These are phyloP conservation scores for Phytophthora sansomeana DNA, from an alignment of 352 stramenopile genomes.

Conservation along the genomic window DNA sequence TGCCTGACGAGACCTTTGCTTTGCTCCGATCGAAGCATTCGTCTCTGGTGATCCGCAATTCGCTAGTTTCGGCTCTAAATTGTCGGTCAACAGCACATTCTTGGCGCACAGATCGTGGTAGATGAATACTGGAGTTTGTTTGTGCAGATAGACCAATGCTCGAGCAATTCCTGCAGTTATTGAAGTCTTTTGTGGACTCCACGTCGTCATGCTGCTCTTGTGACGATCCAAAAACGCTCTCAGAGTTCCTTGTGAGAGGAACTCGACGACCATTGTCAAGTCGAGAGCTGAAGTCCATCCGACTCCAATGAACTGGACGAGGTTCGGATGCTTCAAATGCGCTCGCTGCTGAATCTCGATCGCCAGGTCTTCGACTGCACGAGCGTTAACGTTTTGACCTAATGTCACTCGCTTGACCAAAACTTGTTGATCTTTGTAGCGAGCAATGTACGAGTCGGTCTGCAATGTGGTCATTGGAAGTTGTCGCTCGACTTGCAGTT, in stretches of 20 bases:
- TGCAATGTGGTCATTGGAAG: conserved; percentile 36
- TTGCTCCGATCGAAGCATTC: conserved; percentile 6
- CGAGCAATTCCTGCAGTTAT: conserved; percentile 35
- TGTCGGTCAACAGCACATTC: conserved; percentile 31
- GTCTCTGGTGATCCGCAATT: conserved; percentile 27
- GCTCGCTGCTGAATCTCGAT: conserved; percentile 49
- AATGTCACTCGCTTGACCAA: conserved; percentile 22
- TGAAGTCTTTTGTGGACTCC: conserved; percentile 31
- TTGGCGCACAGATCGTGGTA: conserved; percentile 25
- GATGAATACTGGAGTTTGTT: conserved; percentile 17
- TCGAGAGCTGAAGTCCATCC: conserved; percentile 46
- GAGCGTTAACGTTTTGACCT: conserved; percentile 9
- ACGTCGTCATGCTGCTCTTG: conserved; percentile 5
- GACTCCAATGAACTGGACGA: conserved; percentile 66
- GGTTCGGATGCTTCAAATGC: conserved; percentile 54
- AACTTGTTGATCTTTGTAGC: conserved; percentile 24
- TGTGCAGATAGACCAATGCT: conserved; percentile 39
- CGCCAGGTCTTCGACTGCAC: conserved; percentile 44
- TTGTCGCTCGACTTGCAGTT: conserved; percentile 28
- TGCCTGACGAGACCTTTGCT: conserved; percentile 9
- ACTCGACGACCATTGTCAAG: conserved; percentile 28
- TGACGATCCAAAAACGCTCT: conserved; percentile 21
- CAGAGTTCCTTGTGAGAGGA: conserved; percentile 24
- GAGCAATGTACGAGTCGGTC: conserved; percentile 30
- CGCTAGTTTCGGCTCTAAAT: conserved; percentile 26